phyloP scores from a whole-genome alignment of 495 filamentous ascomycete genomes.

The Podospora bellae-mahoneyi region DNA sequence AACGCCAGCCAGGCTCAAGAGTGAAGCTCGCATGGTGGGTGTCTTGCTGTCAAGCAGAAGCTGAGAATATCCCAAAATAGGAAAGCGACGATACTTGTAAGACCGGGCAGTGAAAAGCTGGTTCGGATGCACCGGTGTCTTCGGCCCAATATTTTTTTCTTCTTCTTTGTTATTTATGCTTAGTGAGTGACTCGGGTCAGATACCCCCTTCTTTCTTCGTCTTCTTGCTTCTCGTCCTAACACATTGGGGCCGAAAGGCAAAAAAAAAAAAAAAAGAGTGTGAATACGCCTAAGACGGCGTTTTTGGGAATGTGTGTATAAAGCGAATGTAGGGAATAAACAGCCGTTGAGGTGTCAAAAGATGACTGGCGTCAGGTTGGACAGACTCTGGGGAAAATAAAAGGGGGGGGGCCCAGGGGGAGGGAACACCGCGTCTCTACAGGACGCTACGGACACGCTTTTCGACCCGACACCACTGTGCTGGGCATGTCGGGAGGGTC shows the following conservation, averaged over 20 bases:
- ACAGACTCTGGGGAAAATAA: constrained; percentile 3
- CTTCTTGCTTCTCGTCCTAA: constrained; percentile 9
- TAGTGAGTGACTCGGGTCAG: constrained; percentile 32
- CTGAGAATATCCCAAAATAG: background rate
- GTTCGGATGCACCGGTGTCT: constrained; percentile 16
- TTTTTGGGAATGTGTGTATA: background rate
- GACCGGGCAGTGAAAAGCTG: background rate
- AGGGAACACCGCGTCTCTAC: background rate
- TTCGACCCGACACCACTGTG: background rate
- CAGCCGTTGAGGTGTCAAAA: constrained; percentile 7
- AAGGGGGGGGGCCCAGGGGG: background rate
- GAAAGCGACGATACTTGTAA: constrained; percentile 14
- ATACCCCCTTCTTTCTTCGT: constrained; percentile 10
- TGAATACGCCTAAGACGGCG: background rate
- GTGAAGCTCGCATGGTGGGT: constrained; percentile 25
- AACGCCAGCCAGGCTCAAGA: constrained; percentile 24
- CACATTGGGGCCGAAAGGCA: constrained; percentile 1
- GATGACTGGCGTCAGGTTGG: background rate
- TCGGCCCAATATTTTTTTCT: constrained; percentile 9
- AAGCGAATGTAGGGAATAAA: constrained; percentile 1
- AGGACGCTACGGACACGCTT: background rate
- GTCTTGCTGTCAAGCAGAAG: background rate
- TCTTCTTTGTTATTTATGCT: constrained; percentile 8
- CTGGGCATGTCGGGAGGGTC: background rate
- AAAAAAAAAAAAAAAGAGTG: background rate